Evolutionary conservation across 2,329 filamentous ascomycete species (phyloP).

Genomic region (Colletotrichum falcatum): DNA sequence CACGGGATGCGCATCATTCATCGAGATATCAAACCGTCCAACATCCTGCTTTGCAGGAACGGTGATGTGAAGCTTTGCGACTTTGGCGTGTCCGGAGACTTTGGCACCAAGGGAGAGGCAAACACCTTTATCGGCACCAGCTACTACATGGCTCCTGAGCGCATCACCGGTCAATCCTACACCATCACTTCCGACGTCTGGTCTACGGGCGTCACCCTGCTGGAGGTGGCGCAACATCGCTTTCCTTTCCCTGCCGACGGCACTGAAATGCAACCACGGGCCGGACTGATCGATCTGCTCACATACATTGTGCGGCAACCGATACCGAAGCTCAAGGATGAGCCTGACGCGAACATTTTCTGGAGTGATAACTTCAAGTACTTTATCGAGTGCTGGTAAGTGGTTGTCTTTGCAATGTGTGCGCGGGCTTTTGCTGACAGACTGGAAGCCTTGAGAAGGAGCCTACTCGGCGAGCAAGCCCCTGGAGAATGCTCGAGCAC

Average conservation of each 20-base stretch:
- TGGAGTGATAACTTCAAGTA: slow-evolving; percentile 99
- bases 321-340: slow-evolving; percentile 95
- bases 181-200: slow-evolving; percentile 99
- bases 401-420: slow-evolving; percentile 45
- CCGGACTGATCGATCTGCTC: slow-evolving; percentile 92
- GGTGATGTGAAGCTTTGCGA: slow-evolving; percentile 98
- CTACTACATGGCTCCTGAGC: slow-evolving; percentile 99
- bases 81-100: slow-evolving; percentile 97
- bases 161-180: slow-evolving; percentile 97
- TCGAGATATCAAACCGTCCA: slow-evolving; percentile 97
- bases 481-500: slow-evolving; percentile 99
- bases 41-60: slow-evolving; percentile 91
- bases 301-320: slow-evolving; percentile 98
- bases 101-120: slow-evolving; percentile 97
- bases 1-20: slow-evolving; percentile 98
- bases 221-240: slow-evolving; percentile 99
- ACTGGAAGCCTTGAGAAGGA: slow-evolving; percentile 88
- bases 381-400: slow-evolving; percentile 99
- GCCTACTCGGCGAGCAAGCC: slow-evolving; percentile 84
- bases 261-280: slow-evolving; percentile 92
- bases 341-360: slow-evolving; percentile 86
- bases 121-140: slow-evolving; percentile 99
- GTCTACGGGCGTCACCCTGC: slow-evolving; percentile 94
- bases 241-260: slow-evolving; percentile 98
- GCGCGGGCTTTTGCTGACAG: slow-evolving; percentile 12